Percentiles rank a stretch among this genome's conserved stretches.
Conservation (phyloP, 2,329 filamentous ascomycete species). For the Trichoderma sp. region DNA sequence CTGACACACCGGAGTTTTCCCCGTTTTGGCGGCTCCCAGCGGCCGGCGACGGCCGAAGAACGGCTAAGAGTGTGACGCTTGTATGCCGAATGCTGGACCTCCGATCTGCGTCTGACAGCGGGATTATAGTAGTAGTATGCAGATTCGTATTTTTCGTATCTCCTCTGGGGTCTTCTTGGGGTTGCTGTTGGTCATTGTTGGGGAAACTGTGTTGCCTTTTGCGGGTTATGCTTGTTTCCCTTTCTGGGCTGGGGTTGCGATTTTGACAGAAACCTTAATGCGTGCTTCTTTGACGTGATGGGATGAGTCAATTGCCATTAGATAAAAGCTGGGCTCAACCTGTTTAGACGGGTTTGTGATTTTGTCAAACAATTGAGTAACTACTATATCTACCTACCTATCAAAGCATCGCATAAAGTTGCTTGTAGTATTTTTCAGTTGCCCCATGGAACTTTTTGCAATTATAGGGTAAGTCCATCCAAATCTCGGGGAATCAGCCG, state of each 20-base stretch:
- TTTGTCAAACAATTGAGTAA: not conserved
- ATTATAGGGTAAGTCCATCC: not conserved
- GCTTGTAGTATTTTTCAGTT: not conserved
- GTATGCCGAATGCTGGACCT: not conserved
- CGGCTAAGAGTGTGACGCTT: not conserved
- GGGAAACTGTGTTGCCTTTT: not conserved
- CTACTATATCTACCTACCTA: not conserved
- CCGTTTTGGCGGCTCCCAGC: constrained; percentile 6
- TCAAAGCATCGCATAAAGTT: not conserved
- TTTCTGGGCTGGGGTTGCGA: not conserved
- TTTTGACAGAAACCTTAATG: not conserved
- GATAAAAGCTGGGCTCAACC: not conserved
- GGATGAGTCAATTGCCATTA: not conserved
- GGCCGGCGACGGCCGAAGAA: constrained; percentile 14
- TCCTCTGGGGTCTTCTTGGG: not conserved
- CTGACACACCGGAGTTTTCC: constrained; percentile 1
- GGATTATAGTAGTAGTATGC: too few relatives aligned
- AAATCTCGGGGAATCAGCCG: not conserved
- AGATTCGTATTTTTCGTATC: not conserved
- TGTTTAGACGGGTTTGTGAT: not conserved
- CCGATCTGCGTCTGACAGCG: not conserved
- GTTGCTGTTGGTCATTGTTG: not conserved
- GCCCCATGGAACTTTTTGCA: not conserved
- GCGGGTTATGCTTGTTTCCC: not conserved
- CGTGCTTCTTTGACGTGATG: not conserved